These are phyloP conservation scores for Prunus padus DNA, from an alignment of 306 rosid species.

Conservation along the genomic window DNA sequence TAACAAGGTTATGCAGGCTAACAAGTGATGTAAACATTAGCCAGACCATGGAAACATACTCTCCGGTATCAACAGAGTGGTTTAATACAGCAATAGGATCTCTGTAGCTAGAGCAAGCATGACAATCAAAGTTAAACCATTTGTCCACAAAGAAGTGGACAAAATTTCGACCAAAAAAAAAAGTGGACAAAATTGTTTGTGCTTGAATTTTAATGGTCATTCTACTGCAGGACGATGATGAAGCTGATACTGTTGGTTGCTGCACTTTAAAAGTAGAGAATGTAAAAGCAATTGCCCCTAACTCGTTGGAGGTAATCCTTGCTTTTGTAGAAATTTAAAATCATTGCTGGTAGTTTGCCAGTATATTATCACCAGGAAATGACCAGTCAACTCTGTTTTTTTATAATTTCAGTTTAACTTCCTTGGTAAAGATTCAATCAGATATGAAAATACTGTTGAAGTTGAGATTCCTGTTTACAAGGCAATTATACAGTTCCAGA, in stretches of 20 bases:
- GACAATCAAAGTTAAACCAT: neutral
- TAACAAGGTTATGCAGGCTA: neutral
- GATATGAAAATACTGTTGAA: slow-evolving; percentile 79
- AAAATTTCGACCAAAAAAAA: neutral
- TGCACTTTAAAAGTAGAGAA: slow-evolving; percentile 96
- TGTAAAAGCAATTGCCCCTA: slow-evolving; percentile 69
- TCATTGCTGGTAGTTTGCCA: neutral
- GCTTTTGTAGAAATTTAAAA: slow-evolving; percentile 10
- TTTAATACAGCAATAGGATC: neutral
- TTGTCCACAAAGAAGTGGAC: neutral
- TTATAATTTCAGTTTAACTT: slow-evolving; percentile 85
- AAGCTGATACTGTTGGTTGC: slow-evolving; percentile 95
- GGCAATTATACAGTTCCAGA: slow-evolving; percentile 79
- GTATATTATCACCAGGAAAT: slow-evolving; percentile 10
- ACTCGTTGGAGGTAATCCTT: slow-evolving; percentile 63
- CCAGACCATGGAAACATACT: too few relatives aligned
- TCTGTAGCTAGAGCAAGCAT: neutral
- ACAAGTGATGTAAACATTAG: neutral
- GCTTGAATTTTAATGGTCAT: slow-evolving; percentile 13
- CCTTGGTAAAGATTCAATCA: slow-evolving; percentile 99
- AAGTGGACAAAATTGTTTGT: neutral
- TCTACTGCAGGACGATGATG: slow-evolving; percentile 68
- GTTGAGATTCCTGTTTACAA: slow-evolving; percentile 90
- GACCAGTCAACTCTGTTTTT: slow-evolving; percentile 22
- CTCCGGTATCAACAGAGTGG: too few relatives aligned